Conservation (phyloP, 2,329 filamentous ascomycete genomes). For the Chaetomiaceae sp. region DNA sequence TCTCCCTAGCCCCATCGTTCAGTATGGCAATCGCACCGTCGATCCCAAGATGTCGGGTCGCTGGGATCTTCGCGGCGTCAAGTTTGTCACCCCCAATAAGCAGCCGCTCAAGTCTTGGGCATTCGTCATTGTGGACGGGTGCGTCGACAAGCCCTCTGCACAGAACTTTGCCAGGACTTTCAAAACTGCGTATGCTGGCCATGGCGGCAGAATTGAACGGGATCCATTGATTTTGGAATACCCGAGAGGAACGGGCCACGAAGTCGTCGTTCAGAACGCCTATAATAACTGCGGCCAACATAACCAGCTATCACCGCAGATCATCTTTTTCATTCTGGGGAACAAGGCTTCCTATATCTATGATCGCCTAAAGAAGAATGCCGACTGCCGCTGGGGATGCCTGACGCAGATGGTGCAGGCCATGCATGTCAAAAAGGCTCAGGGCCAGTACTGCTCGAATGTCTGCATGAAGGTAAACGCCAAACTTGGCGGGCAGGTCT, state of each 20-base stretch:
- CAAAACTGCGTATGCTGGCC: slow-evolving; percentile 42
- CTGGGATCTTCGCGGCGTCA: slow-evolving; percentile 82
- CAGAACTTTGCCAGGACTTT: slow-evolving; percentile 52
- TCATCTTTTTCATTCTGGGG: slow-evolving; percentile 74
- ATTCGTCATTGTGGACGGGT: slow-evolving; percentile 61
- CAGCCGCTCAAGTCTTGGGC: slow-evolving; percentile 68
- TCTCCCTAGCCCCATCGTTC: slow-evolving; percentile 65
- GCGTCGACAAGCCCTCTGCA: slow-evolving; percentile 50
- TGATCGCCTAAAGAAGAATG: slow-evolving; percentile 81
- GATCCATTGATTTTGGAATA: slow-evolving; percentile 36
- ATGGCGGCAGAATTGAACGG: slow-evolving; percentile 43
- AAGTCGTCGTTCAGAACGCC: slow-evolving; percentile 50
- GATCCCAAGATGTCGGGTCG: slow-evolving; percentile 66
- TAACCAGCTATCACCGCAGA: slow-evolving; percentile 58
- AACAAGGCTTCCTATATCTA: slow-evolving; percentile 70
- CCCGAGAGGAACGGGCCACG: slow-evolving; percentile 33
- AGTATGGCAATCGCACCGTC: slow-evolving; percentile 54
- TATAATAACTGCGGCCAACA: slow-evolving; percentile 53
- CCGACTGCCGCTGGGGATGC: slow-evolving; percentile 79
- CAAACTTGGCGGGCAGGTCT: slow-evolving; percentile 84
- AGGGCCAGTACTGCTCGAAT: slow-evolving; percentile 85
- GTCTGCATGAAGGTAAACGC: slow-evolving; percentile 96
- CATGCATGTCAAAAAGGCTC: slow-evolving; percentile 62
- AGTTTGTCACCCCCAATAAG: slow-evolving; percentile 65
- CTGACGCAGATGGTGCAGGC: slow-evolving; percentile 78